These are phyloP conservation scores for Phytophthora chlamydospora DNA, from an alignment of 352 stramenopile species.

Conservation along the genomic window DNA sequence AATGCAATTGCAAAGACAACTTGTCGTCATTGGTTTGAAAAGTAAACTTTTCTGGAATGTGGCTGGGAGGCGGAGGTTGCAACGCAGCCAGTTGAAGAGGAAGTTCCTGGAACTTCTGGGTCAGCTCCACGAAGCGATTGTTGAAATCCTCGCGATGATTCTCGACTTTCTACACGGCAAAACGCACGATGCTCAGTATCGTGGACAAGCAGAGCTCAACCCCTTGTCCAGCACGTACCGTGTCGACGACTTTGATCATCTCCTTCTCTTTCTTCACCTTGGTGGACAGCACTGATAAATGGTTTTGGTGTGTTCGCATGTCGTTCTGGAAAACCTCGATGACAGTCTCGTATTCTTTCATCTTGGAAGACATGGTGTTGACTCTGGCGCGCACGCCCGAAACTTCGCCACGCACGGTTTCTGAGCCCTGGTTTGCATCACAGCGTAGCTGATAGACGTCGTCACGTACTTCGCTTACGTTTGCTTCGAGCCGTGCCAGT, in stretches of 20 bases:
- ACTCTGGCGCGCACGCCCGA: constrained; percentile 49
- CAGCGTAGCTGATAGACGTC: constrained; percentile 45
- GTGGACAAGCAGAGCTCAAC: not conserved
- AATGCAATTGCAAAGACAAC: constrained; percentile 57
- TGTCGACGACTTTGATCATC: constrained; percentile 54
- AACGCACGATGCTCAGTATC: not conserved
- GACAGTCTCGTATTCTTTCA: constrained; percentile 64
- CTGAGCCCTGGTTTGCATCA: constrained; percentile 46
- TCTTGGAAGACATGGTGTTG: constrained; percentile 53
- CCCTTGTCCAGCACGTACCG: constrained; percentile 35
- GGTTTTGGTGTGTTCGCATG: constrained; percentile 57
- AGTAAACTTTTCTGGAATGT: constrained; percentile 43
- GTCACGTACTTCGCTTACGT: constrained; percentile 46
- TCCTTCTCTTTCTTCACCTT: constrained; percentile 66
- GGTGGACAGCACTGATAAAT: constrained; percentile 52
- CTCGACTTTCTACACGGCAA: constrained; percentile 62
- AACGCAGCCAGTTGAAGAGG: constrained; percentile 55
- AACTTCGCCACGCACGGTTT: constrained; percentile 58
- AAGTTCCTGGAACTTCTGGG: constrained; percentile 68
- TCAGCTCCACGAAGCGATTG: constrained; percentile 61
- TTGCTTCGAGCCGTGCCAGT: constrained; percentile 53
- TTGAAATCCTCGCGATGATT: constrained; percentile 71
- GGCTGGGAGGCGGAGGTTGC: constrained; percentile 30
- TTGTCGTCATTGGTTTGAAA: constrained; percentile 64
- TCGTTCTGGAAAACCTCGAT: constrained; percentile 75